Evolutionary conservation across 352 stramenopile genomes (phyloP).

Genomic region (Phytophthora europaea): DNA sequence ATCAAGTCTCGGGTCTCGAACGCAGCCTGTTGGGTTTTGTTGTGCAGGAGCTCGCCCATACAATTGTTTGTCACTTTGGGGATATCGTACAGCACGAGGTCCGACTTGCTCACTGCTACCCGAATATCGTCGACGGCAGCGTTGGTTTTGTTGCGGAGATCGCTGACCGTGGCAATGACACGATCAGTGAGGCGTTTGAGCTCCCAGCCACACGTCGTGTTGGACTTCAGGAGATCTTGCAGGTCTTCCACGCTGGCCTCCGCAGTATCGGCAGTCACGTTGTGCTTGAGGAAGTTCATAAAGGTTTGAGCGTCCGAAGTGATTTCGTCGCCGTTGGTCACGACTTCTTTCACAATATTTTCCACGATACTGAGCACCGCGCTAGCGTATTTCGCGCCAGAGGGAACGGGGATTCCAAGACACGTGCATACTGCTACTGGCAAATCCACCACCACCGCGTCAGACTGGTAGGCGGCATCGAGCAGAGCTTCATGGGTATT

Average conservation of each 20-base stretch:
- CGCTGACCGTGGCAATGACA: slow-evolving; percentile 15
- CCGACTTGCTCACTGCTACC: slow-evolving; percentile 29
- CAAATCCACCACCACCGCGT: slow-evolving; percentile 24
- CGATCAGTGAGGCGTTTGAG: slow-evolving; percentile 30
- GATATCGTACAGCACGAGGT: slow-evolving; percentile 27
- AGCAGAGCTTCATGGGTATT: slow-evolving; percentile 16
- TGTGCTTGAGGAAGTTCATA: slow-evolving; percentile 31
- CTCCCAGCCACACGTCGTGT: slow-evolving; percentile 28
- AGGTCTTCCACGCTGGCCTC: slow-evolving; percentile 21
- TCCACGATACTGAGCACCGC: slow-evolving; percentile 22
- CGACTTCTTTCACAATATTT: slow-evolving; percentile 32
- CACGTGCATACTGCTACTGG: slow-evolving; percentile 26
- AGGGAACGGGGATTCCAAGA: slow-evolving; percentile 21
- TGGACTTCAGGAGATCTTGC: slow-evolving; percentile 25
- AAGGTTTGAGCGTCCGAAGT: slow-evolving; percentile 22
- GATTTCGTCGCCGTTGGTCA: slow-evolving; percentile 32
- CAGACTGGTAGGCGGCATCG: slow-evolving; percentile 22
- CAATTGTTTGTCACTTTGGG: slow-evolving; percentile 28
- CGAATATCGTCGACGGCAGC: slow-evolving; percentile 20
- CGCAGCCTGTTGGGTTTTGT: slow-evolving; percentile 26
- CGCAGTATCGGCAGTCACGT: slow-evolving; percentile 22
- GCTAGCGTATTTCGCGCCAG: slow-evolving; percentile 20
- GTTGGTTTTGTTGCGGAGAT: slow-evolving; percentile 24
- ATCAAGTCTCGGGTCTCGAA: slow-evolving; percentile 33
- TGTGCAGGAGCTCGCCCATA: slow-evolving; percentile 29